A percentile compares a stretch with the other conserved stretches of the same genome.
These are phyloP conservation scores for Eutypa lata DNA, from an alignment of 2,329 filamentous ascomycete genomes.

Conservation along the genomic window DNA sequence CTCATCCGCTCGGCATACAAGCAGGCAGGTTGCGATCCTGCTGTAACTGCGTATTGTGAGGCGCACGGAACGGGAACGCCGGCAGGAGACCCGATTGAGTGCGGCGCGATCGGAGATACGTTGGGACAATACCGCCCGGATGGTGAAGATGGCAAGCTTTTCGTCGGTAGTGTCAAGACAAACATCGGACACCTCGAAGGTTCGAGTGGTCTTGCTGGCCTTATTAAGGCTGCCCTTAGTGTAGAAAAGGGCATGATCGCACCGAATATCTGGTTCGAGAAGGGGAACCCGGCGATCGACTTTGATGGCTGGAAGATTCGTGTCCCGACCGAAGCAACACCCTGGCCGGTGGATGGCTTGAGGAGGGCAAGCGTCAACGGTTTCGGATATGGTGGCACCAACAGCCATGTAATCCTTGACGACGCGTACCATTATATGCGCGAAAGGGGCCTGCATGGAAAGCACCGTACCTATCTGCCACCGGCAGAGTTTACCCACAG, in stretches of 20 bases:
- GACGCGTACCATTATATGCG: slow-evolving; percentile 3
- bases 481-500: neutral
- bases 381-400: slow-evolving; percentile 33
- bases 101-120: neutral
- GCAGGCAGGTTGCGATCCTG: neutral
- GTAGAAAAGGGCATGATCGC: slow-evolving; percentile 13
- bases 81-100: slow-evolving; percentile 2
- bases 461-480: neutral
- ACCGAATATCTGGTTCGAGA: slow-evolving; percentile 1
- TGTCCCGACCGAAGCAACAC: slow-evolving; percentile 2
- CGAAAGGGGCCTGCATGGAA: slow-evolving; percentile 1
- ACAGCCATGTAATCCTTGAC: slow-evolving; percentile 29
- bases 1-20: neutral
- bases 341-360: slow-evolving; percentile 6
- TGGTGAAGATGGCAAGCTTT: neutral
- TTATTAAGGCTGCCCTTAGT: slow-evolving; percentile 13
- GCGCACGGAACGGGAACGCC: slow-evolving; percentile 1
- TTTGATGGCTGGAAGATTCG: neutral
- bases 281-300: slow-evolving; percentile 1
- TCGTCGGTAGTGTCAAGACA: slow-evolving; percentile 13
- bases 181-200: slow-evolving; percentile 18
- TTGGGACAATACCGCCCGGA: neutral
- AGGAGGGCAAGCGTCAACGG: slow-evolving; percentile 27
- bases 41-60: slow-evolving; percentile 8
- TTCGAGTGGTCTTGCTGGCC: slow-evolving; percentile 7